These are phyloP conservation scores for Wickerhamiella musiphila DNA, from an alignment of 805 yeast genomes.

Conservation along the genomic window DNA sequence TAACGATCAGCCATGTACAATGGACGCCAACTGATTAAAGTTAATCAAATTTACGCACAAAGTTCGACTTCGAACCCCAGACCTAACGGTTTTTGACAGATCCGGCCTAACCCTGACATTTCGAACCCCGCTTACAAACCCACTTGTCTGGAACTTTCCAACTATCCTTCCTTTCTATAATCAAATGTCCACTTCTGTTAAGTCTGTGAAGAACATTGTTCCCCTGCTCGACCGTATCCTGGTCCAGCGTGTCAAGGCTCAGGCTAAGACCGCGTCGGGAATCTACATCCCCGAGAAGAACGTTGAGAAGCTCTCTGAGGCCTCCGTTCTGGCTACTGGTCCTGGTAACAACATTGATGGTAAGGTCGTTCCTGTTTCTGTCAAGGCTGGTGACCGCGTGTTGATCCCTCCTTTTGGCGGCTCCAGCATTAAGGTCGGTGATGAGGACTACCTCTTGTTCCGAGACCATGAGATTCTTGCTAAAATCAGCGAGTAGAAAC, in stretches of 20 bases:
- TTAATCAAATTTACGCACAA: too few relatives aligned
- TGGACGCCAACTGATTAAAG: too few relatives aligned
- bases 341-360: constrained; percentile 82
- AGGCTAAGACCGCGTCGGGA: constrained; percentile 82
- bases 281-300: constrained; percentile 90
- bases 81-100: too few relatives aligned
- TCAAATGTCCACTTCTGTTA: constrained; percentile 28
- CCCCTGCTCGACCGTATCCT: constrained; percentile 93
- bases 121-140: too few relatives aligned
- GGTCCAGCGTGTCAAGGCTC: constrained; percentile 86
- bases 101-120: too few relatives aligned
- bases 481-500: constrained; percentile 53
- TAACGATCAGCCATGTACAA: too few relatives aligned
- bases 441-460: constrained; percentile 54
- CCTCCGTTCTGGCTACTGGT: constrained; percentile 83
- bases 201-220: constrained; percentile 70
- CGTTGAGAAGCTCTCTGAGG: constrained; percentile 85
- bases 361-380: constrained; percentile 50
- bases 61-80: too few relatives aligned
- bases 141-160: constrained; percentile 2
- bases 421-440: constrained; percentile 69
- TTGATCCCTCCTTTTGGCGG: constrained; percentile 94
- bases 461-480: constrained; percentile 93
- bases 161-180: too few relatives aligned
- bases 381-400: constrained; percentile 82